Conservation (phyloP, 306 rosid species). For the Sindora glabra region DNA sequence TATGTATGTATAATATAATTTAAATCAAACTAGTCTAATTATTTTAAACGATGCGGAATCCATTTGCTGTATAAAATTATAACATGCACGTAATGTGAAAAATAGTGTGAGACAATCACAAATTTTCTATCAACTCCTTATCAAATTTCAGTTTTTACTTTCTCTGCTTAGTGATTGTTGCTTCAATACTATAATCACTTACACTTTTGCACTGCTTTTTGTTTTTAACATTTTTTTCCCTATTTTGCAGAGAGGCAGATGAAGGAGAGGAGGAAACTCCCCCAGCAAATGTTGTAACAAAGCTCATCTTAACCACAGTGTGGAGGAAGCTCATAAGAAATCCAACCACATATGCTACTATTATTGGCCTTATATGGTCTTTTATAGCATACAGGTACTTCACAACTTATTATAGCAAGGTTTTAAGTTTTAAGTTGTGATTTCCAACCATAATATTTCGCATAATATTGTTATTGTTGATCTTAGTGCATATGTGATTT, state of each 20-base stretch:
- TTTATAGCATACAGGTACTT: slow-evolving; percentile 42
- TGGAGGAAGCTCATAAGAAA: too few relatives aligned
- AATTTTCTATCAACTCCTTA: too few relatives aligned
- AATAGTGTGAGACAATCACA: neutral
- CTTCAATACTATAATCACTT: neutral
- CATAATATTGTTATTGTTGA: too few relatives aligned
- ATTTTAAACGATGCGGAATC: too few relatives aligned
- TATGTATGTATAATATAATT: too few relatives aligned
- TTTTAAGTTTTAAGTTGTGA: too few relatives aligned
- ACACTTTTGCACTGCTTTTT: neutral
- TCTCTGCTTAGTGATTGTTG: neutral
- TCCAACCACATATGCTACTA: slow-evolving; percentile 49
- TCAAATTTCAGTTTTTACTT: neutral
- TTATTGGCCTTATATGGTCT: slow-evolving; percentile 45
- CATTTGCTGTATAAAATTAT: too few relatives aligned
- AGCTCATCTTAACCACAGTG: slow-evolving; percentile 46
- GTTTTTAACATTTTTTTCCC: neutral
- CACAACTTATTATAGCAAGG: too few relatives aligned
- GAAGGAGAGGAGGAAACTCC: slow-evolving; percentile 34
- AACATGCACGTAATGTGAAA: too few relatives aligned
- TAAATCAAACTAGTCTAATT: too few relatives aligned
- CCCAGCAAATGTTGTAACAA: slow-evolving; percentile 49
- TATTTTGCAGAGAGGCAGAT: neutral
- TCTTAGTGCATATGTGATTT: too few relatives aligned
- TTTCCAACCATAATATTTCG: too few relatives aligned